Conservation (phyloP, 1,284 basidiomycete genomes). For the Tilletia setariae region DNA sequence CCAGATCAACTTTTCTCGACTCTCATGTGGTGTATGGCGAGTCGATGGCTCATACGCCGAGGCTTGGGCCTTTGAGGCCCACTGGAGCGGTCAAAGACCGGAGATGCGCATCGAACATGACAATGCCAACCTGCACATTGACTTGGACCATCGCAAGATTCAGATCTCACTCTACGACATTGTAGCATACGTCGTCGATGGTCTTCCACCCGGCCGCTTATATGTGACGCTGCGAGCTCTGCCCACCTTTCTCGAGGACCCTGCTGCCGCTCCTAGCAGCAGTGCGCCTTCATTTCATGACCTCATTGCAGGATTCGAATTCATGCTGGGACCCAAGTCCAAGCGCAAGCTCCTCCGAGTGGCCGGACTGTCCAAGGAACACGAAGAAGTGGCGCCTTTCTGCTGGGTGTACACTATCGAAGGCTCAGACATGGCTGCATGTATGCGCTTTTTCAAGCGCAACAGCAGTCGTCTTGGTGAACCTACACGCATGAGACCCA, state of each 20-base stretch:
- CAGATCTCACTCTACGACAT: constrained; percentile 17
- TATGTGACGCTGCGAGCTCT: background rate
- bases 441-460: constrained; percentile 4
- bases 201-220: constrained; percentile 5
- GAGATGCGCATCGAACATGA: constrained; percentile 15
- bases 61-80: background rate
- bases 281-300: background rate
- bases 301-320: too few species aligned
- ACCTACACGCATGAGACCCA: constrained; percentile 4
- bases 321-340: too few species aligned
- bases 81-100: background rate
- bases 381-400: constrained; percentile 16
- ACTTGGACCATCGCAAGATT: constrained; percentile 14
- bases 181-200: background rate
- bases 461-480: background rate
- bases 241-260: constrained; percentile 2
- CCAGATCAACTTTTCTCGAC: background rate
- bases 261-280: background rate
- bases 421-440: background rate
- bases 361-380: background rate
- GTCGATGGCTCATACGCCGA: constrained; percentile 12
- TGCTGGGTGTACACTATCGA: constrained; percentile 15
- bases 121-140: constrained; percentile 1
- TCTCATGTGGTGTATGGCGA: constrained; percentile 11
- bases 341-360: background rate